A percentile compares a stretch with the other conserved stretches of the same genome.
Evolutionary conservation across 176 grass and related monocot genomes (phyloP).

Genomic region (Oryza punctata): DNA sequence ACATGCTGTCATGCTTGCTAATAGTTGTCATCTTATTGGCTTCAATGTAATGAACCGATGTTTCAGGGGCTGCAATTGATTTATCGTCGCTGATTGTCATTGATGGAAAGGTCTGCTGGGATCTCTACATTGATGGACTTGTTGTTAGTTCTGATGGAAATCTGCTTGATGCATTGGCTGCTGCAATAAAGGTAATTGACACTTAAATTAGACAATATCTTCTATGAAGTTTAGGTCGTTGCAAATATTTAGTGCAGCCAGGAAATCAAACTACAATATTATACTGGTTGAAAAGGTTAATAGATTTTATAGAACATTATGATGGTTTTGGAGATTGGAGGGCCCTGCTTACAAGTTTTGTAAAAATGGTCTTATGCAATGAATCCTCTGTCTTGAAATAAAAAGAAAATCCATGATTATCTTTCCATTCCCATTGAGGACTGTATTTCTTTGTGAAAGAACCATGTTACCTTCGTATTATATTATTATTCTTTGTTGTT

Average conservation of each 20-base stretch:
- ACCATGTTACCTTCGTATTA: too few species aligned
- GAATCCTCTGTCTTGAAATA: neutral
- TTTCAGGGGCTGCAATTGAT: slow-evolving; percentile 87
- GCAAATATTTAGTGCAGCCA: slow-evolving; percentile 2
- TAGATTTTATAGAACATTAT: neutral
- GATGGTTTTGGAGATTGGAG: neutral
- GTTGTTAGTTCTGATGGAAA: slow-evolving; percentile 96
- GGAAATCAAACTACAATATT: neutral
- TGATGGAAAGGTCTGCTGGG: slow-evolving; percentile 94
- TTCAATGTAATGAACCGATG: slow-evolving; percentile 24
- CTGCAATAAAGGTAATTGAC: slow-evolving; percentile 75
- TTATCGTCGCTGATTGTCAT: slow-evolving; percentile 76
- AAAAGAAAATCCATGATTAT: too few species aligned
- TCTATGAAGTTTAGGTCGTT: slow-evolving; percentile 1
- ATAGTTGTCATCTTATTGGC: slow-evolving; percentile 2
- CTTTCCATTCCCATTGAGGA: too few species aligned
- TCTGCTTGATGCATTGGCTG: slow-evolving; percentile 81
- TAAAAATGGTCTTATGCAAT: neutral
- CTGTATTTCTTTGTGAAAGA: too few species aligned
- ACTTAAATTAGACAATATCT: slow-evolving; percentile 12
- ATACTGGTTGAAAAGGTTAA: neutral
- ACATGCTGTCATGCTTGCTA: neutral
- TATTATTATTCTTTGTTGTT: too few species aligned
- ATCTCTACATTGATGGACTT: slow-evolving; percentile 83
- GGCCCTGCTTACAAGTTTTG: neutral